phyloP scores from a whole-genome alignment of 75 land plant species.

The Gnetum montanum region DNA sequence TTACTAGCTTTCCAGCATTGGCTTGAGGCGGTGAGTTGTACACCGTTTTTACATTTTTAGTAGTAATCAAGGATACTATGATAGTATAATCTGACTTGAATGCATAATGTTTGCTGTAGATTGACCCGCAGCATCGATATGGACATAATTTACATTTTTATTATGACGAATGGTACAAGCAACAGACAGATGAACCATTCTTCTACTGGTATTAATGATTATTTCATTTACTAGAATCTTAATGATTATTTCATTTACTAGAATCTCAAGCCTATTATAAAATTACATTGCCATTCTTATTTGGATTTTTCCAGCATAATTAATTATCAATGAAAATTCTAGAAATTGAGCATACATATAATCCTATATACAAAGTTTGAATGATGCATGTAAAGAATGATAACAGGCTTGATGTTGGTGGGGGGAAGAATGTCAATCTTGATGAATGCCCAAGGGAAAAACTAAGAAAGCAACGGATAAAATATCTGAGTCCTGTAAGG shows the following conservation, averaged over 20 bases:
- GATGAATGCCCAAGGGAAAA: constrained; percentile 50
- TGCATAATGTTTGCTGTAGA: constrained; percentile 26
- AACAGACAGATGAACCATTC: constrained; percentile 70
- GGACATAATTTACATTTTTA: constrained; percentile 85
- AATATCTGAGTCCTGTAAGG: constrained; percentile 85
- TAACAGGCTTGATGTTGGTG: constrained; percentile 91
- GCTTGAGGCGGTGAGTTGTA: constrained; percentile 90
- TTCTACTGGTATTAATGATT: constrained; percentile 68
- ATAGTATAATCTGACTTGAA: neutral
- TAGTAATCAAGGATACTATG: neutral
- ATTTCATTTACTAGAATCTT: neutral
- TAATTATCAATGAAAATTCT: neutral
- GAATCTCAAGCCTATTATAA: too few relatives aligned
- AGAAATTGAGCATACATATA: neutral
- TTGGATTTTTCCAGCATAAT: neutral
- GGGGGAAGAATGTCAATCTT: constrained; percentile 61
- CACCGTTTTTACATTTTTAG: neutral
- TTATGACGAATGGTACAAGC: constrained; percentile 57
- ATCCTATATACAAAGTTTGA: neutral
- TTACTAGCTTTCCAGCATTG: constrained; percentile 90
- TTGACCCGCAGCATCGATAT: constrained; percentile 93
- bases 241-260: neutral
- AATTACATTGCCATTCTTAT: neutral
- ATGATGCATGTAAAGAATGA: neutral
- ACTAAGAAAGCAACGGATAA: constrained; percentile 65